Conservation (phyloP, 169 alveolate species). For the Eimeria tenella region DNA sequence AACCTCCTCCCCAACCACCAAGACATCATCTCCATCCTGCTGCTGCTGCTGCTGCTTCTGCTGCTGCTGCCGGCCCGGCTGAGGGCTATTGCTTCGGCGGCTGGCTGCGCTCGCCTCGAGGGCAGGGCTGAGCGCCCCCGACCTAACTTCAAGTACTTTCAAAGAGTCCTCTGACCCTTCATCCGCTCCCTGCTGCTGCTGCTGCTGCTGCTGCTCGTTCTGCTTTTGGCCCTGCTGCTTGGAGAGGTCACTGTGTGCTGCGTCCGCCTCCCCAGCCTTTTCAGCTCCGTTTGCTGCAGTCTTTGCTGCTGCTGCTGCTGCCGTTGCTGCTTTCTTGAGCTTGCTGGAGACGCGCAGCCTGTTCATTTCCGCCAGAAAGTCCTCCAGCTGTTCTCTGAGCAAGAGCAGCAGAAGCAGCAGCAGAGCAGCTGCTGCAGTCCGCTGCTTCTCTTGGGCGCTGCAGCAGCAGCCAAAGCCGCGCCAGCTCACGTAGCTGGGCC, state of each 20-base stretch:
- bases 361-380: not conserved
- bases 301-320: not conserved
- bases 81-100: not conserved
- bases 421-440: not conserved
- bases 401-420: slow-evolving; percentile 20
- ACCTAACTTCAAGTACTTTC: not conserved
- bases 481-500: too few species aligned
- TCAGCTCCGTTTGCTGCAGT: not conserved
- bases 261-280: slow-evolving; percentile 7
- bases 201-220: not conserved
- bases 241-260: not conserved
- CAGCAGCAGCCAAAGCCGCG: not conserved
- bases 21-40: not conserved
- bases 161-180: not conserved
- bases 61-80: not conserved
- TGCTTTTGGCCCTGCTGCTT: slow-evolving; percentile 15
- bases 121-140: not conserved
- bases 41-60: slow-evolving; percentile 39
- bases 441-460: not conserved
- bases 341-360: slow-evolving; percentile 21
- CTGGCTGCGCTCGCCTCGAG: not conserved
- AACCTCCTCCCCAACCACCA: not conserved
- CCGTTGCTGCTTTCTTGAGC: slow-evolving; percentile 22
- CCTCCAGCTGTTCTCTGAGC: slow-evolving; percentile 40
- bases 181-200: slow-evolving; percentile 10